Evolutionary conservation across 108 stramenopile genomes (phyloP).

Genomic region (Nitzschia putrida): DNA sequence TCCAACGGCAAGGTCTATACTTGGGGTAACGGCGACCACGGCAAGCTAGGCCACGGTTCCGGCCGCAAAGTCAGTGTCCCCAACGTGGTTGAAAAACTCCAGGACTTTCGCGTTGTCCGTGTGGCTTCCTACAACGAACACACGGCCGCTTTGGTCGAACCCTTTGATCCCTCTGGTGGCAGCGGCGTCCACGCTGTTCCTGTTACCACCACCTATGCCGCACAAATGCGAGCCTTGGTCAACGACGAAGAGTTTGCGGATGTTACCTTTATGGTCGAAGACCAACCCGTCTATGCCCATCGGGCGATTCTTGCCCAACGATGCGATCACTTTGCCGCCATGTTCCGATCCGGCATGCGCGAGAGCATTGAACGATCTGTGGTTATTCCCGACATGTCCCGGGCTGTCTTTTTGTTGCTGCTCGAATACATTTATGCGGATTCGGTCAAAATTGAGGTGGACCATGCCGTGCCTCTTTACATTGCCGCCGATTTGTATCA

Average conservation of each 20-base stretch:
- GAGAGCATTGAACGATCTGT: conserved; percentile 73
- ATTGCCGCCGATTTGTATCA: conserved; percentile 92
- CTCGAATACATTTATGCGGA: conserved; percentile 96
- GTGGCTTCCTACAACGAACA: conserved; percentile 98
- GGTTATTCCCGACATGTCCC: conserved; percentile 67
- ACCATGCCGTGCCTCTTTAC: conserved; percentile 90
- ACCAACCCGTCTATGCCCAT: conserved; percentile 84
- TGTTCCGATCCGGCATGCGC: conserved; percentile 94
- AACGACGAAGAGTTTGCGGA: conserved; percentile 91
- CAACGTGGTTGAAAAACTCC: conserved; percentile 84
- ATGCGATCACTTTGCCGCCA: conserved; percentile 94
- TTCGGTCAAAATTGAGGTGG: conserved; percentile 83
- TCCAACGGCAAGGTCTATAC: conserved; percentile 78
- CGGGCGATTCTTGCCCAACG: conserved; percentile 85
- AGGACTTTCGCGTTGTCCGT: conserved; percentile 83
- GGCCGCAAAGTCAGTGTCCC: conserved; percentile 87
- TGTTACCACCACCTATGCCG: conserved; percentile 70
- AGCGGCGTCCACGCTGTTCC: conserved; percentile 70
- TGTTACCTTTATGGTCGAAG: conserved; percentile 92
- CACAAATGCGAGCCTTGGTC: conserved; percentile 86
- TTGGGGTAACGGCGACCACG: conserved; percentile 59
- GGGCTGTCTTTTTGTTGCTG: conserved; percentile 84
- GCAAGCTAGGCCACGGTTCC: conserved; percentile 88
- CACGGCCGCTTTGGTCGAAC: conserved; percentile 91
- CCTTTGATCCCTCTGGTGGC: conserved; percentile 51